phyloP scores from a whole-genome alignment of 1,139 yeast species.

The Kodamaea fungicola region DNA sequence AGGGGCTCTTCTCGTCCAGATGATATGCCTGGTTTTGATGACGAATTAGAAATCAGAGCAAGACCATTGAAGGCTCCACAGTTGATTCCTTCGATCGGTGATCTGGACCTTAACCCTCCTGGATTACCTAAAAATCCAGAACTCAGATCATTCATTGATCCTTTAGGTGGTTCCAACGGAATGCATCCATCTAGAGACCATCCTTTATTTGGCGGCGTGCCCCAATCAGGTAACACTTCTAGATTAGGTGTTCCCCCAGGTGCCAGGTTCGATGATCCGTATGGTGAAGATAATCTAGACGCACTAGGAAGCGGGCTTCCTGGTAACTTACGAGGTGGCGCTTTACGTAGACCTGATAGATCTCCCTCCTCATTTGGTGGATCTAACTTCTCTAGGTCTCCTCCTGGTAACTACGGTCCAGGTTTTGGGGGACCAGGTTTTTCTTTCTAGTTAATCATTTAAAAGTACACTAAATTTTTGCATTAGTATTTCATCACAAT shows the following conservation, averaged over 20 bases:
- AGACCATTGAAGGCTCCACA: slow-evolving; percentile 6
- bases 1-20: slow-evolving; percentile 9
- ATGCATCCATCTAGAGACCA: slow-evolving; percentile 53
- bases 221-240: slow-evolving; percentile 20
- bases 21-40: slow-evolving; percentile 29
- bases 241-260: slow-evolving; percentile 45
- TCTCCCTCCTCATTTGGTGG: slow-evolving; percentile 7
- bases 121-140: slow-evolving; percentile 42
- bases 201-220: slow-evolving; percentile 41
- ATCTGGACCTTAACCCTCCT: slow-evolving; percentile 50
- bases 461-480: no score
- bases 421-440: slow-evolving; percentile 4
- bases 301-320: slow-evolving; percentile 50
- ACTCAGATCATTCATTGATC: slow-evolving; percentile 40
- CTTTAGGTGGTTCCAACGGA: slow-evolving; percentile 27
- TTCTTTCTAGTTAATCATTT: background rate
- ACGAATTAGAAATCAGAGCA: slow-evolving; percentile 21
- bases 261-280: slow-evolving; percentile 55
- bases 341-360: slow-evolving; percentile 7
- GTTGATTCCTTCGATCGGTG: slow-evolving; percentile 40
- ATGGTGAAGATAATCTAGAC: slow-evolving; percentile 41
- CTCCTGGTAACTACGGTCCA: slow-evolving; percentile 1
- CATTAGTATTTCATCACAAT: no score
- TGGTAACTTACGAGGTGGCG: slow-evolving; percentile 30
- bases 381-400: background rate